phyloP scores from a whole-genome alignment of 768 basidiomycete genomes.

The Amanita exitialis region DNA sequence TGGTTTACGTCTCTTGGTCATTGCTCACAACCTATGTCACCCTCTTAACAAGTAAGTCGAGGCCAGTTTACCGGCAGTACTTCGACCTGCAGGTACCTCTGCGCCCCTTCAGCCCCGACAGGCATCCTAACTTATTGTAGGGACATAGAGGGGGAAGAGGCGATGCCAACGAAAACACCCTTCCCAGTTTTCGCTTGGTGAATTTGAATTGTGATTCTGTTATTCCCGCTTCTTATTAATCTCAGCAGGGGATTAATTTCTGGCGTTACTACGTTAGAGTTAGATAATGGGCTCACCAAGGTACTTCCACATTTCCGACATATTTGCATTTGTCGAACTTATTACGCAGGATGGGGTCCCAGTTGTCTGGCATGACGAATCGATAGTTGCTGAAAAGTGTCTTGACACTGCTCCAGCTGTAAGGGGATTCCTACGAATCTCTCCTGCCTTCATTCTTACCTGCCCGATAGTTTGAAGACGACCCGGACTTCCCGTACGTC shows the following conservation, averaged over 20 bases:
- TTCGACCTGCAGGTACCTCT: conserved; percentile 42
- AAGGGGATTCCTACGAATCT: conserved; percentile 12
- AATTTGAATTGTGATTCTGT: conserved; percentile 7
- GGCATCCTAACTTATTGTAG: conserved; percentile 19
- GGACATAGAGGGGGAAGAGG: conserved; percentile 74
- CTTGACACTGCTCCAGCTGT: conserved; percentile 54
- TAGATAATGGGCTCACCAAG: conserved; percentile 72
- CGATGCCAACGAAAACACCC: conserved; percentile 60
- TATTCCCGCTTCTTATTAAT: conserved; percentile 4
- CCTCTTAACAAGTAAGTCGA: neutral
- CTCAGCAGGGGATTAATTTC: conserved; percentile 59
- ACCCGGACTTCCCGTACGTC: conserved; percentile 66
- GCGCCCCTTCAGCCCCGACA: neutral
- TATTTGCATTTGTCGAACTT: neutral
- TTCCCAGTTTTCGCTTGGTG: conserved; percentile 75
- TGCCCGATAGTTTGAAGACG: conserved; percentile 34
- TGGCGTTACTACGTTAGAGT: conserved; percentile 67
- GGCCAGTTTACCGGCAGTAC: conserved; percentile 14
- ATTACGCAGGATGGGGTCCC: conserved; percentile 55
- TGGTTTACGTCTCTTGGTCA: neutral
- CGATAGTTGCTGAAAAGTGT: conserved; percentile 55
- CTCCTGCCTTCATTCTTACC: neutral
- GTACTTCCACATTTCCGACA: conserved; percentile 20
- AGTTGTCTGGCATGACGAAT: conserved; percentile 76
- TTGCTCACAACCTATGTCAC: neutral